phyloP scores from a whole-genome alignment of 73 alveolate genomes.

The Symbiodinium pilosum region DNA sequence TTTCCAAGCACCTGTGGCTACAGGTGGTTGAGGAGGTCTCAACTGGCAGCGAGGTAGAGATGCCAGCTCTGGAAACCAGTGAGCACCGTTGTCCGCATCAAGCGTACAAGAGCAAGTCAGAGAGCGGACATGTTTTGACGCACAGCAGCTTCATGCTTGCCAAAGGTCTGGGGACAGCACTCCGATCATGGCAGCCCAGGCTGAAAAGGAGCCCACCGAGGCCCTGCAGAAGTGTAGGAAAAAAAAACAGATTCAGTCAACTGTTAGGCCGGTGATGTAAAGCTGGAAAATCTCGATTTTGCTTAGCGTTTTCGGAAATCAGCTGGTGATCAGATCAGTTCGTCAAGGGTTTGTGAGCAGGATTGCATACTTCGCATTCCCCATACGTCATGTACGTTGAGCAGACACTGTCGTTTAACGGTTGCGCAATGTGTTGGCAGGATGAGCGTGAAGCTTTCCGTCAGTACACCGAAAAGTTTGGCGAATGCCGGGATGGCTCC shows the following conservation, averaged over 20 bases:
- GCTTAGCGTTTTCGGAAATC: too few relatives aligned
- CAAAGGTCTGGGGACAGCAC: constrained; percentile 45
- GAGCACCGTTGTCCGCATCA: not conserved
- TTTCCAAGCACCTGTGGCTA: too few relatives aligned
- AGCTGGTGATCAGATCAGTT: too few relatives aligned
- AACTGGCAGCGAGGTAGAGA: not conserved
- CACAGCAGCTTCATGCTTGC: not conserved
- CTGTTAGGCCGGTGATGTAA: too few relatives aligned
- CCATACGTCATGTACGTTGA: too few relatives aligned
- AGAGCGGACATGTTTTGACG: not conserved
- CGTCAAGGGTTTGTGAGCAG: too few relatives aligned
- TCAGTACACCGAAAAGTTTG: constrained; percentile 55
- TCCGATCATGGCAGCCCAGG: not conserved
- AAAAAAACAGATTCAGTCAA: too few relatives aligned
- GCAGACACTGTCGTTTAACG: too few relatives aligned
- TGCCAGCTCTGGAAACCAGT: not conserved
- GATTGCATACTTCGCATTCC: too few relatives aligned
- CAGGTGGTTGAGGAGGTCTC: not conserved
- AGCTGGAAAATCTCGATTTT: too few relatives aligned
- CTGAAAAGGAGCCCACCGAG: constrained; percentile 68
- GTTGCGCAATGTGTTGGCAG: not conserved
- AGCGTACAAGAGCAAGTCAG: too few relatives aligned
- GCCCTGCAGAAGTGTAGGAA: not conserved
- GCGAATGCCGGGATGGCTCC: constrained; percentile 94
- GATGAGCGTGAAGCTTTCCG: constrained; percentile 78